These are phyloP conservation scores for Furcasterigmium sp. DNA, from an alignment of 2,329 filamentous ascomycete genomes.

Conservation along the genomic window DNA sequence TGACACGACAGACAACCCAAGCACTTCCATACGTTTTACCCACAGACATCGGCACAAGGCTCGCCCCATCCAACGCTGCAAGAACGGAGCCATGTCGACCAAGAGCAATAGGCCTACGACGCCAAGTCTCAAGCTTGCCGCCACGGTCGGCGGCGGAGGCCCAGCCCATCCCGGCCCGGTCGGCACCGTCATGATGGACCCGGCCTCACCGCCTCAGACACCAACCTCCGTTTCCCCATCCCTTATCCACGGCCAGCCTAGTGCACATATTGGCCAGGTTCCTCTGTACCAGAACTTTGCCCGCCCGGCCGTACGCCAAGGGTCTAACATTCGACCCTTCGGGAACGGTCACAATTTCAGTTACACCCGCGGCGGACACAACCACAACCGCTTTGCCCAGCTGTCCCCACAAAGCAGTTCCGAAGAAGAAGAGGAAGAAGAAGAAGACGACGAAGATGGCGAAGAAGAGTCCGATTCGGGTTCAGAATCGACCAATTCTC, in stretches of 20 bases:
- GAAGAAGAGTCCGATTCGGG: slow-evolving; percentile 6
- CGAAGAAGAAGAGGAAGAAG: slow-evolving; percentile 18
- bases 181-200: slow-evolving; percentile 20
- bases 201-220: slow-evolving; percentile 43
- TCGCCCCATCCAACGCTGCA: not conserved
- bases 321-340: slow-evolving; percentile 36
- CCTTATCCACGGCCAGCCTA: slow-evolving; percentile 23
- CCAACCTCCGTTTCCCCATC: slow-evolving; percentile 32
- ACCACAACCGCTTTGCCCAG: slow-evolving; percentile 17
- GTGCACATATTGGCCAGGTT: slow-evolving; percentile 19
- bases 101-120: slow-evolving; percentile 33
- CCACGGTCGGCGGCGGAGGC: slow-evolving; percentile 12
- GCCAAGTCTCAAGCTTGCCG: slow-evolving; percentile 31
- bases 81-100: slow-evolving; percentile 16
- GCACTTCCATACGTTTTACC: not conserved
- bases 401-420: slow-evolving; percentile 25
- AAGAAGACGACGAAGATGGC: slow-evolving; percentile 7
- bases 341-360: slow-evolving; percentile 37
- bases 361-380: slow-evolving; percentile 17
- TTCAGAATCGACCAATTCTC: slow-evolving; percentile 1
- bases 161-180: not conserved
- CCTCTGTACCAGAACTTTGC: slow-evolving; percentile 24
- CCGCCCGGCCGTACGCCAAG: slow-evolving; percentile 21
- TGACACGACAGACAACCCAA: not conserved
- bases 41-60: not conserved